Conservation (phyloP, 2,329 filamentous ascomycete species). For the Stagonosporopsis rhizophila region DNA sequence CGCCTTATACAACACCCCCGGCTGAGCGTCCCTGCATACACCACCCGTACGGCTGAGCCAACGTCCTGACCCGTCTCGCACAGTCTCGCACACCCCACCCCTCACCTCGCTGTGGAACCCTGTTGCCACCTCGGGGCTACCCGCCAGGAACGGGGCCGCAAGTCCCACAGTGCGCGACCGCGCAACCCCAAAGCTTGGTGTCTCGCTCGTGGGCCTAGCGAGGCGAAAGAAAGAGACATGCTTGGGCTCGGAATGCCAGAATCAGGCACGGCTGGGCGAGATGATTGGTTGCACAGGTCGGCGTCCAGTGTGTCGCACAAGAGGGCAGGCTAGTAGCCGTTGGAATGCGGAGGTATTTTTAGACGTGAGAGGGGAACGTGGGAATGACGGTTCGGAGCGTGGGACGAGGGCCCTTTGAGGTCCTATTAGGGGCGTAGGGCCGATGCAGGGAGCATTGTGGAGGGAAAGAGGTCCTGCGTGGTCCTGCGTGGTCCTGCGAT, state of each 20-base stretch:
- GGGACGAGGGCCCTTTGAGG: neutral
- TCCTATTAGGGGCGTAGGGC: neutral
- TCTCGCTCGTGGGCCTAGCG: constrained; percentile 1
- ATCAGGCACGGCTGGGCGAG: too few species aligned
- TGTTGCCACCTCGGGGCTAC: neutral
- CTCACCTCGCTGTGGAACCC: constrained; percentile 11
- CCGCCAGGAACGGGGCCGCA: constrained; percentile 2
- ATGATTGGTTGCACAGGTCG: neutral
- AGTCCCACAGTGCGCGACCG: too few species aligned
- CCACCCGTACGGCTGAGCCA: neutral
- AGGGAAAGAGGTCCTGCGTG: constrained; percentile 2
- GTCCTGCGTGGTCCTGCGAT: too few species aligned
- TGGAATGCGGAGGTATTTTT: too few species aligned
- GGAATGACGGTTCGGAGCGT: neutral
- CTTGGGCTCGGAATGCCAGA: constrained; percentile 1
- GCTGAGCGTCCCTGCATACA: neutral
- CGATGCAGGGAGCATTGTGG: constrained; percentile 10
- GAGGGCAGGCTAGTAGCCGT: neutral
- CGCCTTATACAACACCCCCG: neutral
- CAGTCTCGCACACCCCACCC: neutral
- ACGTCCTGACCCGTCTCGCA: neutral
- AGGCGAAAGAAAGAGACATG: neutral
- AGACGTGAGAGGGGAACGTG: constrained; percentile 10
- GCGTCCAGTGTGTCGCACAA: neutral
- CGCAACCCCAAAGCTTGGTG: too few species aligned